Evolutionary conservation across 2,329 filamentous ascomycete genomes (phyloP), one percentile per base, ranked within the genome.

Genomic region (Venturia carpophila): DNA sequence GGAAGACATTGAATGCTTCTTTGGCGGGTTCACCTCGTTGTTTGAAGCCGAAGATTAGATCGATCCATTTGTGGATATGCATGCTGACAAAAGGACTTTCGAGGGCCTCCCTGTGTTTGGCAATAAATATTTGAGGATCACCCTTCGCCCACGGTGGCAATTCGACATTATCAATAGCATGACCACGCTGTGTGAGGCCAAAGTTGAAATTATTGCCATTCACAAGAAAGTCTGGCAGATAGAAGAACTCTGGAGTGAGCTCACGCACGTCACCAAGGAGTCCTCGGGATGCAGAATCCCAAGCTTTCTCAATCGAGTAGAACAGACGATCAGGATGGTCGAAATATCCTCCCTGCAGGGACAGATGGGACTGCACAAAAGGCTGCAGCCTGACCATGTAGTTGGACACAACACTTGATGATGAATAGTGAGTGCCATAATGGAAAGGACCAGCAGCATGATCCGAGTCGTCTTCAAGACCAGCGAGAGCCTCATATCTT

Each of bases 391-490:
- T 88, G 71, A 99, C 97, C 49, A 99, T 83, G 71, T 97, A 99
- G 0, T 92, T 97, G 15, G 92, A 92, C 7, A 99, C 94, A 66
- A 96, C 97, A 94, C 97, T 99, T 9, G 94, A 94, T 1, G 94
- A 97, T 1, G 94, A 97, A 75, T 99, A 99, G 74, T 99, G 95
- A 0, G 95, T 99, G 21, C 94, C 94, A 70, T 97, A 99, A 73
- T 99, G 94, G 74, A 97, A 99, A 0, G 90, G 88, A 58, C 83
- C 81, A 65, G 82, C 82, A 58, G 52, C 52, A 58, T 58, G 52
- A 37, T 58, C 30, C 7, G 52, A 58, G 52, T 80, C 78, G 69
- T 96, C 92, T 9, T 88, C 91, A 81, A 99, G 96, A 73, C 97
- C 94, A 0, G 88, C 88, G 73, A 99, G 88, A 19, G 91, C 90